Evolutionary conservation across 345 rosid genomes (phyloP), one percentile per base, ranked within the genome.

Genomic region (Lagerstroemia speciosa): DNA sequence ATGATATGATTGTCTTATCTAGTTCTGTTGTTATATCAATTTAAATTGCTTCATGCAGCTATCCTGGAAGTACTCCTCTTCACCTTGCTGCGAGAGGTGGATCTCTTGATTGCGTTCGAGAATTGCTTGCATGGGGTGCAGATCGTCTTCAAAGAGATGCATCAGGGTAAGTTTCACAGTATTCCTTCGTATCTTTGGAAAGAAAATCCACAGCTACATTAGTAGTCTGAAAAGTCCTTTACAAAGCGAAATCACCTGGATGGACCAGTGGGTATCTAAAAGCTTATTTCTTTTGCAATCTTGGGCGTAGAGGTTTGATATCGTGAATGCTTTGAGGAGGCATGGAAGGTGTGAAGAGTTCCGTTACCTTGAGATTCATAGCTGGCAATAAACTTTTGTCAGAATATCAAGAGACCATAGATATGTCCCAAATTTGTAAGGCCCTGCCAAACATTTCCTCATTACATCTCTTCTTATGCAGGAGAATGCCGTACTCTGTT

Each of bases 11-110:
- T 3, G 29, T n/a, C 29, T 58, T 26, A 58, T 58, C 63, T 0
- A 11, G 20, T 30, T 29, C 16, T 14, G 19, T 27, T 11, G 34
- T 58, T 3, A 58, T 30, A 58, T 27, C 63, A 58, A 58, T 58
- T n/a, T 27, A 16, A 6, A 26, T 67, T 12, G 37, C 66, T 73
- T 78, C 71, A 76, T 81, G 45, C 80, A 95, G 99, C 43, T 87
- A 70, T 65, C 93, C 94, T 0, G 98, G 96, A 27, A 92, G 96
- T 72, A 90, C 98, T 65, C 96, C 99, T 80, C 99, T 95, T 78
- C 99, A 92, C 81, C 80, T 95, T 74, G 99, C 99, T 41, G 99
- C 99, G 29, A 84, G 98, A 80, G 95, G 97, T 0, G 99, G 99
- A 53, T 95, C 98, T 76, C 87, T 90, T 22, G 99, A 90, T 71